These are phyloP conservation scores for Saccharomyces hybrid DNA, from an alignment of 1,139 yeast genomes.

Conservation along the genomic window DNA sequence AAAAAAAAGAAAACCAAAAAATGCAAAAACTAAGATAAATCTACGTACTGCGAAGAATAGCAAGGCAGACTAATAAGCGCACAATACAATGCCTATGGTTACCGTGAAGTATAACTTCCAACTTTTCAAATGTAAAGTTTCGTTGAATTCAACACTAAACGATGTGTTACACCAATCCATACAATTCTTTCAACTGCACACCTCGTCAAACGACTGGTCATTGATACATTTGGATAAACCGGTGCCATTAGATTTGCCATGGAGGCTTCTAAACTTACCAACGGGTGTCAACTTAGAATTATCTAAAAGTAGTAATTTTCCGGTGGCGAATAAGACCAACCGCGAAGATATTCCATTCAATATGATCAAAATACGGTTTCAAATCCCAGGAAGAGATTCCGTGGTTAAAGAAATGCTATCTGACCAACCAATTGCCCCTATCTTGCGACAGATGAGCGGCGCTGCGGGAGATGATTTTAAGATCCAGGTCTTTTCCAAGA, in stretches of 20 bases:
- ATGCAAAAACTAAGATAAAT: not conserved
- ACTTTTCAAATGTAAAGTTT: conserved; percentile 14
- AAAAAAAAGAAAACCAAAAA: not conserved
- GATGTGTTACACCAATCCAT: conserved; percentile 19
- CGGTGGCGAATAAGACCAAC: conserved; percentile 1
- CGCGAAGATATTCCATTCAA: not conserved
- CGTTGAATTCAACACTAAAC: conserved; percentile 18
- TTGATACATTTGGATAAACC: conserved; percentile 13
- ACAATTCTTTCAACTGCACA: conserved; percentile 9
- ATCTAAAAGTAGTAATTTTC: conserved; percentile 5
- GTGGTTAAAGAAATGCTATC: conserved; percentile 10
- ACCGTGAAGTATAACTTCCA: conserved; percentile 16
- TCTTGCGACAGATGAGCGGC: conserved; percentile 6
- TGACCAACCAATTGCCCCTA: conserved; percentile 7
- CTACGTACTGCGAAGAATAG: not conserved
- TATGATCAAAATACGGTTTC: conserved; percentile 21
- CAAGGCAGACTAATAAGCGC: not conserved
- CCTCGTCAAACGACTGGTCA: conserved; percentile 1
- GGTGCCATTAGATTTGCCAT: conserved; percentile 28
- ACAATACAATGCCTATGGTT: conserved; percentile 17
- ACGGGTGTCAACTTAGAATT: conserved; percentile 31
- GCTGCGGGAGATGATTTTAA: conserved; percentile 5
- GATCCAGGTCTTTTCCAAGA: conserved; percentile 21
- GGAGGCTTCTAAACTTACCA: conserved; percentile 32
- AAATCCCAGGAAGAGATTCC: conserved; percentile 14